Base-by-base conservation (phyloP, 2,329 filamentous ascomycete species). In the Cladosporium sp. region DNA sequence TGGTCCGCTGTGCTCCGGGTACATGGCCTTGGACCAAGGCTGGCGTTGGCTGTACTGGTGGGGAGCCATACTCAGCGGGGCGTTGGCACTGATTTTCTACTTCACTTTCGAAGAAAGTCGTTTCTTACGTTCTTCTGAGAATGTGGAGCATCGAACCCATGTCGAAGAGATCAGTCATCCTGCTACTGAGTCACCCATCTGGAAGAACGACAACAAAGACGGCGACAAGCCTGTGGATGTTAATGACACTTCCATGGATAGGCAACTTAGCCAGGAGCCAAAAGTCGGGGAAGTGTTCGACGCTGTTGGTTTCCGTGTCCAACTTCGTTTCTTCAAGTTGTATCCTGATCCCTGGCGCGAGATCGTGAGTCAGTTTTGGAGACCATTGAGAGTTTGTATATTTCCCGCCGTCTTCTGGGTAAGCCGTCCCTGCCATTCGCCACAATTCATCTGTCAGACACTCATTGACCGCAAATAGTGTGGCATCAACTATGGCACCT, bases 311-410 rank as follows among this genome's bases (percentile, higher is more conserved):
- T 51, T 50, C 12, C 48, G 30, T 11, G 47, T 72, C 22, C 61
- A 68, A 36, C 78, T 78, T 2, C 68, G 82, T 2, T 76, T 74
- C 56, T 75, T 81, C 56, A 81, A 76, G 0, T 65, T 82, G 44
- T 73, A 77, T n/a, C 68, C 50, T 3, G 41, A 52, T 13, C n/a
- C 24, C 4, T 52, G 50, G 42, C 9, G 12, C 8, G 27, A 47
- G 20, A 47, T 52, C n/a, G 1, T 45, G 8, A 41, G 27, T 34
- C 37, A 47, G 40, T 39, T 52, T 20, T 47, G 36, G 30, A 37
- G 50, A 9, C 43, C 50, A 1, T 20, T 47, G 22, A 39, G 41
- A 27, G 41, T 52, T 18, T 36, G 36, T 3, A 37, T 40, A 20
- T 37, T 52, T 17, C 43, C 43, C 11, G 38, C 40, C 8, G 43